phyloP scores from a whole-genome alignment of 1,139 yeast genomes.

The Kodamaea plutei region DNA sequence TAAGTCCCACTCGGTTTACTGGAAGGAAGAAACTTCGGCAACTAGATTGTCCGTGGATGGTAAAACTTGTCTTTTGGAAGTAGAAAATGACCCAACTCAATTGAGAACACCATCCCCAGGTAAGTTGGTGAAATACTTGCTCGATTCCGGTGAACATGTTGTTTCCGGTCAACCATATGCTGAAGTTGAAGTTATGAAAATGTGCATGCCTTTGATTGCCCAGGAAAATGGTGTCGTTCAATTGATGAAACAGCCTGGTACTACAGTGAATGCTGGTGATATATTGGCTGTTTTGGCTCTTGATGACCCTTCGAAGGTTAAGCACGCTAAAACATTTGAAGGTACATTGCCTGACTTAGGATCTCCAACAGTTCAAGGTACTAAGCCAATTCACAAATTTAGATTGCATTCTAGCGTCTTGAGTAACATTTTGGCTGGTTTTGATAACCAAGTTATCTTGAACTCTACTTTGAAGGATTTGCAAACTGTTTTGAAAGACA shows the following conservation, averaged over 20 bases:
- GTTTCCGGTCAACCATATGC: slow-evolving; percentile 92
- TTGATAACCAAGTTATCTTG: slow-evolving; percentile 93
- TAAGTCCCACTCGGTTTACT: slow-evolving; percentile 89
- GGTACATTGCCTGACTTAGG: slow-evolving; percentile 92
- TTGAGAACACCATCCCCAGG: slow-evolving; percentile 99
- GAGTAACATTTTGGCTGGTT: slow-evolving; percentile 79
- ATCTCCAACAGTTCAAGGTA: slow-evolving; percentile 75
- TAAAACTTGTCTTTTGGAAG: slow-evolving; percentile 89
- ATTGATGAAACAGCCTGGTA: slow-evolving; percentile 96
- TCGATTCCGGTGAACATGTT: slow-evolving; percentile 93
- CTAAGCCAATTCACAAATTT: slow-evolving; percentile 78
- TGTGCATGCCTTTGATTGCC: slow-evolving; percentile 91
- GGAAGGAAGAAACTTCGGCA: slow-evolving; percentile 96
- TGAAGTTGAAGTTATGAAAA: slow-evolving; percentile 98
- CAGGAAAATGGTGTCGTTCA: slow-evolving; percentile 93
- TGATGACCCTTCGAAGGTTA: slow-evolving; percentile 96
- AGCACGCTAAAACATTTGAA: slow-evolving; percentile 92
- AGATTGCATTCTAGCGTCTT: slow-evolving; percentile 55
- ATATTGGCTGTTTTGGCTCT: slow-evolving; percentile 89
- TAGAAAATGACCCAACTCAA: slow-evolving; percentile 97
- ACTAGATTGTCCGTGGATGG: slow-evolving; percentile 95
- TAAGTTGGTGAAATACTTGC: slow-evolving; percentile 87
- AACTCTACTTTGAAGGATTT: slow-evolving; percentile 71
- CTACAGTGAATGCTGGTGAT: slow-evolving; percentile 94
- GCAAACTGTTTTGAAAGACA: slow-evolving; percentile 68